Evolutionary conservation across 306 rosid species (phyloP), one percentile per base, ranked within the genome.

Genomic region (Gastrolobium villosum): DNA sequence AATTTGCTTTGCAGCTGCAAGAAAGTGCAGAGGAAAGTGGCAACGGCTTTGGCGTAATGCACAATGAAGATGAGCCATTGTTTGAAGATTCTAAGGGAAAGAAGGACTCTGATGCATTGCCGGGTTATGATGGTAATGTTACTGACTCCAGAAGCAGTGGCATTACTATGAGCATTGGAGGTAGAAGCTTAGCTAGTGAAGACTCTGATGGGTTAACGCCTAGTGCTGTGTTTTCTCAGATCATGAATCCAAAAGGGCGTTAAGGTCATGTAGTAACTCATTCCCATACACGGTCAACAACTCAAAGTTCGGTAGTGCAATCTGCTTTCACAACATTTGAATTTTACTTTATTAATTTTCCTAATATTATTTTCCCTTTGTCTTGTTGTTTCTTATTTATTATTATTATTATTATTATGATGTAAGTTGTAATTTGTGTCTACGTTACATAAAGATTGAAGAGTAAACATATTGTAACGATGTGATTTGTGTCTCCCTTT

Each of bases 211-310:
- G 99, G 10, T 79, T 96, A 87, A 96, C 99, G 28, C 97, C 99
- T 3, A 96, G 99, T 82, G 92, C 99, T 20, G 99, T 96, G 13
- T 96, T 96, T 82, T 96, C 99, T 26, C 99, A 96, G 86, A 96
- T 96, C 88, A 93, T 96, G 98, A 91, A 96, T 88, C 99, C 99
- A 1, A 96, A 96, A 84, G 99, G 99, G 43, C 99, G 99, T 84
- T 96, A 70, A 90, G 86, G 46, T 59, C 63, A 57, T 70, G 30
- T 4, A 74, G 55, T 28, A 80, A n/a, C 65, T 61, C 49, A 68
- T 52, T 72, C 60, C 60, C 59, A 34, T 49, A 14, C 81, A 59
- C 36, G 28, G 65, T 26, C 65, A 54, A 31, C 31, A 48, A 28
- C 77, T 53, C 80, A 31, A 8, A 78, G 59, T 76, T 72, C 31